Evolutionary conservation across 805 yeast species (phyloP), one percentile per base, ranked within the genome.

Genomic region (Candida pseudoglaebosa): DNA sequence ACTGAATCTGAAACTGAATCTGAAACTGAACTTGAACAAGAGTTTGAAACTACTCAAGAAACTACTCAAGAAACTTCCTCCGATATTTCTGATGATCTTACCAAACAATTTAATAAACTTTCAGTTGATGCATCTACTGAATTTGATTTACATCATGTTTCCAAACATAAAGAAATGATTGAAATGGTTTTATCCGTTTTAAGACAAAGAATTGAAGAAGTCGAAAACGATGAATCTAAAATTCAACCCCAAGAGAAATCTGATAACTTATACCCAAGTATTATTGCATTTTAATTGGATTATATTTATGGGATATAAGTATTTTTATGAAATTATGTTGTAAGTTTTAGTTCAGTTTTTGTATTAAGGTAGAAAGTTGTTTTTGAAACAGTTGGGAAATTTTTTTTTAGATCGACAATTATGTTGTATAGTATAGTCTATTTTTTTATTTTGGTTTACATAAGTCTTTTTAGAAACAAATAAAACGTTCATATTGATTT

Each of bases 111-210:
- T 15, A 30, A 30, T 13, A 43, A 49, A 22, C 36, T 51, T 29
- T 35, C 47, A 9, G 40, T 54, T 36, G 24, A 22, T 24, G 38
- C 28, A 29, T 35, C 42, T 21, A 32, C 36, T 20, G 43, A 38
- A 20, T 52, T 54, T 37, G 52, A 53, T 35, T 40, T 53, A 28
- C 54, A 52, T 12, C 57, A 56, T 15, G 62, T 67, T 34, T 48
- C 47, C 39, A 62, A 53, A 47, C 73, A 68, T 48, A 64, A 57
- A 37, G 57, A 56, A 24, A 57, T 67, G 62, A 47, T 68, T 20
- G 39, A 43, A 22, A 41, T 56, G 41, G 72, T 67, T n/a, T 53
- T 62, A 35, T 48, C 50, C 26, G 59, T 54, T 46, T 59, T 68
- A 44, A 50, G 52, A 15, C 39, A 50, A 24, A 44, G 40, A 32